These are phyloP conservation scores for Septoria linicola DNA, from an alignment of 2,329 filamentous ascomycete species.

Conservation along the genomic window DNA sequence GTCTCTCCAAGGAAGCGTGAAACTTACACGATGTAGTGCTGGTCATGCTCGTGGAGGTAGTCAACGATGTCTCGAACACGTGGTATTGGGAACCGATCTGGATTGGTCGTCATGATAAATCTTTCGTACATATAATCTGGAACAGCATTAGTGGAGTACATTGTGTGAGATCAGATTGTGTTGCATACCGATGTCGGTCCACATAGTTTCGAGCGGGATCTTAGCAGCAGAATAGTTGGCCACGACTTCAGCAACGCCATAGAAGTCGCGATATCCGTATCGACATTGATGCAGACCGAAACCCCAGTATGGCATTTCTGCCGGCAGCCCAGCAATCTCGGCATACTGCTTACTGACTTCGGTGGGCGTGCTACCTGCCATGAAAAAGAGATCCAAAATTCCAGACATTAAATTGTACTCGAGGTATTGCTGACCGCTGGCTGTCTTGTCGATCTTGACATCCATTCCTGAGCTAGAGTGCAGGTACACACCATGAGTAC, in stretches of 20 bases:
- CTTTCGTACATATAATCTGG: constrained; percentile 41
- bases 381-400: constrained; percentile 63
- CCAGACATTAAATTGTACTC: constrained; percentile 79
- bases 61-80: constrained; percentile 62
- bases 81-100: constrained; percentile 60
- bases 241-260: constrained; percentile 64
- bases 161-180: background rate
- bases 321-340: constrained; percentile 47
- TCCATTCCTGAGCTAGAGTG: constrained; percentile 74
- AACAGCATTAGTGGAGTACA: too few species aligned
- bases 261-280: constrained; percentile 47
- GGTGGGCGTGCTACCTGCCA: constrained; percentile 48
- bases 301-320: constrained; percentile 54
- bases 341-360: constrained; percentile 52
- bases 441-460: constrained; percentile 66
- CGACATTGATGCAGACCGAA: constrained; percentile 54
- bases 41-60: constrained; percentile 50
- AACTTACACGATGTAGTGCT: constrained; percentile 44
- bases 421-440: constrained; percentile 60
- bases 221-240: constrained; percentile 62
- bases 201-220: constrained; percentile 70
- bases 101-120: constrained; percentile 63
- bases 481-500: constrained; percentile 65
- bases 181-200: constrained; percentile 53
- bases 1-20: too few species aligned